Percentiles rank a stretch among this genome's conserved stretches.
Conservation (phyloP, 352 stramenopile genomes). For the Pythium oligandrum region DNA sequence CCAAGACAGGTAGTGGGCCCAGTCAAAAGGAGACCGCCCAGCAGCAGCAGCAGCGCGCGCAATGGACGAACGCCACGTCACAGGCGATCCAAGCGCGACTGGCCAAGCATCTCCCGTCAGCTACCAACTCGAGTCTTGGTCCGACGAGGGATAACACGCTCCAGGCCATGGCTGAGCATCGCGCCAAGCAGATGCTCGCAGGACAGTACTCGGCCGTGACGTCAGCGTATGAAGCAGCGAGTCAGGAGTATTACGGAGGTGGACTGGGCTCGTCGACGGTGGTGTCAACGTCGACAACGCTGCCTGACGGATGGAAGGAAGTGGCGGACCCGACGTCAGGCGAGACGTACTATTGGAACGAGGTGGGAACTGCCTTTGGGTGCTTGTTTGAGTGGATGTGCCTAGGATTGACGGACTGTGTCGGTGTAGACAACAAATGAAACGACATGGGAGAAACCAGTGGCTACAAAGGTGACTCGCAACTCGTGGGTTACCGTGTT, state of each 20-base stretch:
- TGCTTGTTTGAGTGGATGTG: neutral
- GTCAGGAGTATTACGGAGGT: too few species aligned
- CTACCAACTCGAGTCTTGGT: neutral
- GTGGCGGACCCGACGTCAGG: conserved; percentile 40
- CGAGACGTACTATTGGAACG: conserved; percentile 78
- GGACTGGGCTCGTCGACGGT: neutral
- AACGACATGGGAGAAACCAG: conserved; percentile 66
- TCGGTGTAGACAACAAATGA: conserved; percentile 56
- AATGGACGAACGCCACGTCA: conserved; percentile 44
- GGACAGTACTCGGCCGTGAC: conserved; percentile 6
- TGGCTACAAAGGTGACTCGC: conserved; percentile 3
- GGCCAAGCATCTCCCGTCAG: conserved; percentile 20
- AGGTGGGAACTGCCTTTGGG: conserved; percentile 26
- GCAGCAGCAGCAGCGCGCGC: conserved; percentile 51
- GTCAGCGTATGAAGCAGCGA: too few species aligned
- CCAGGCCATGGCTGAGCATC: conserved; percentile 42
- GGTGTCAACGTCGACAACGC: neutral
- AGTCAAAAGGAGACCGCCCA: conserved; percentile 58
- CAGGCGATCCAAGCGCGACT: conserved; percentile 37
- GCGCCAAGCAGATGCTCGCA: conserved; percentile 39
- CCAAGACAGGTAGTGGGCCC: conserved; percentile 54
- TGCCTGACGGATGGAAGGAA: conserved; percentile 53
- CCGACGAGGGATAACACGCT: conserved; percentile 69
- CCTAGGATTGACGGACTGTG: conserved; percentile 1
- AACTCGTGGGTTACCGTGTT: neutral